A percentile compares a stretch with the other conserved stretches of the same genome.
Evolutionary conservation across 2,329 filamentous ascomycete species (phyloP).

Genomic region (Dactylellina leptospora): DNA sequence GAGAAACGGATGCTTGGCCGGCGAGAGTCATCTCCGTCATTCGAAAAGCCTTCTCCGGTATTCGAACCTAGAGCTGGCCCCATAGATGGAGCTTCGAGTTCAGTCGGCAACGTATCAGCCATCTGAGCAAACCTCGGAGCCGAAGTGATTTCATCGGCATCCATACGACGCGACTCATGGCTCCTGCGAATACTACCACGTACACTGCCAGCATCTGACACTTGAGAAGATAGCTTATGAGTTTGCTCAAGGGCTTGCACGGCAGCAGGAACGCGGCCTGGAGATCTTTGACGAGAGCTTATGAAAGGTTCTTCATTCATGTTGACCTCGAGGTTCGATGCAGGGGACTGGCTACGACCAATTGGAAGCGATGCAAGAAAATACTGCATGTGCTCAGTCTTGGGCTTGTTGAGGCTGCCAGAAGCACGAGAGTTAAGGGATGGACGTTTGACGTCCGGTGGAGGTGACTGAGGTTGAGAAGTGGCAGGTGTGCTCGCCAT

Average conservation of each 20-base stretch:
- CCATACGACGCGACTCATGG: conserved; percentile 1
- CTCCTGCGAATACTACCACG: conserved; percentile 3
- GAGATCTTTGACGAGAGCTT: conserved; percentile 5
- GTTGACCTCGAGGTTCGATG: background rate
- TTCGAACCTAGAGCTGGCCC: background rate
- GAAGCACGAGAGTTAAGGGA: background rate
- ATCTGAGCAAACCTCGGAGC: background rate
- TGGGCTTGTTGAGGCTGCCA: conserved; percentile 16
- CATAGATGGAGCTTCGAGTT: background rate
- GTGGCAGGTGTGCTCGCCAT: background rate
- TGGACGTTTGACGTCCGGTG: background rate
- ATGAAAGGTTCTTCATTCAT: background rate
- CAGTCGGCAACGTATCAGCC: background rate
- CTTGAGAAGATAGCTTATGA: conserved; percentile 21
- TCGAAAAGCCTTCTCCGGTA: background rate
- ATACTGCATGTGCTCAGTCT: conserved; percentile 30
- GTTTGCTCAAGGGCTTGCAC: conserved; percentile 27
- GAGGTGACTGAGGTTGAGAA: background rate
- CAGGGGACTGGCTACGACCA: background rate
- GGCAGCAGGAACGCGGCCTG: conserved; percentile 25
- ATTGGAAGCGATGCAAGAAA: conserved; percentile 14
- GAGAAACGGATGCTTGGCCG: conserved; percentile 3
- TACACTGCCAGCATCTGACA: background rate
- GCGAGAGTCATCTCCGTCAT: background rate
- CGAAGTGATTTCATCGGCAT: conserved; percentile 9